Conservation (phyloP, 2,329 filamentous ascomycete genomes). For the Rutstroemia sp. region DNA sequence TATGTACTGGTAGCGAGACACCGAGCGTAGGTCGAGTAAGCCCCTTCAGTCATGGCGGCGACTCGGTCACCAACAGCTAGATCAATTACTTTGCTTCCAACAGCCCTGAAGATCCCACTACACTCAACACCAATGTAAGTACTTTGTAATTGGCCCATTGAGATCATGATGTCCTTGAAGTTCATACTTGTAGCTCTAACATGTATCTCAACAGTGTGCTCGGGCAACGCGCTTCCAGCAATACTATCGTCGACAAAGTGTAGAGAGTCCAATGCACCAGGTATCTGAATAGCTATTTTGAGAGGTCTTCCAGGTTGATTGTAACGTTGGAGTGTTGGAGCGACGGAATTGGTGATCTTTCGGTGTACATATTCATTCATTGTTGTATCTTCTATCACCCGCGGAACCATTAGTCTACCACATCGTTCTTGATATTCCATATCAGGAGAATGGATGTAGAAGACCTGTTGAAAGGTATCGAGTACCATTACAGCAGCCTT, state of each 20-base stretch:
- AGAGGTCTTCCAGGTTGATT: slow-evolving; percentile 21
- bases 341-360: slow-evolving; percentile 33
- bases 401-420: slow-evolving; percentile 24
- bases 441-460: slow-evolving; percentile 11
- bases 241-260: slow-evolving; percentile 24
- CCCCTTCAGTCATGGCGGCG: slow-evolving; percentile 27
- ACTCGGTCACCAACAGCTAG: slow-evolving; percentile 31
- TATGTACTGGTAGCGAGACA: slow-evolving; percentile 22
- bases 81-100: slow-evolving; percentile 26
- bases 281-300: slow-evolving; percentile 20
- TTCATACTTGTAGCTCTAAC: slow-evolving; percentile 31
- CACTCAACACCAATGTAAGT: slow-evolving; percentile 31
- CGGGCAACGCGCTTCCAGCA: slow-evolving; percentile 12
- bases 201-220: slow-evolving; percentile 22
- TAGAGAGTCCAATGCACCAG: slow-evolving; percentile 23
- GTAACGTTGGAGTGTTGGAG: slow-evolving; percentile 35
- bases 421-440: slow-evolving; percentile 22
- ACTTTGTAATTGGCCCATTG: slow-evolving; percentile 30
- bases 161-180: slow-evolving; percentile 31
- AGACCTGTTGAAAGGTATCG: slow-evolving; percentile 16
- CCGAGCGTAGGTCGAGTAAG: slow-evolving; percentile 28
- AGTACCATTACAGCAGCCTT: slow-evolving; percentile 12
- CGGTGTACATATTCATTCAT: slow-evolving; percentile 35
- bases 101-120: slow-evolving; percentile 27
- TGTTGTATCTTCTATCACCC: slow-evolving; percentile 22